Evolutionary conservation across 2,329 filamentous ascomycete species (phyloP), one percentile per base, ranked within the genome.

Genomic region (Amauroascus verrucosus): DNA sequence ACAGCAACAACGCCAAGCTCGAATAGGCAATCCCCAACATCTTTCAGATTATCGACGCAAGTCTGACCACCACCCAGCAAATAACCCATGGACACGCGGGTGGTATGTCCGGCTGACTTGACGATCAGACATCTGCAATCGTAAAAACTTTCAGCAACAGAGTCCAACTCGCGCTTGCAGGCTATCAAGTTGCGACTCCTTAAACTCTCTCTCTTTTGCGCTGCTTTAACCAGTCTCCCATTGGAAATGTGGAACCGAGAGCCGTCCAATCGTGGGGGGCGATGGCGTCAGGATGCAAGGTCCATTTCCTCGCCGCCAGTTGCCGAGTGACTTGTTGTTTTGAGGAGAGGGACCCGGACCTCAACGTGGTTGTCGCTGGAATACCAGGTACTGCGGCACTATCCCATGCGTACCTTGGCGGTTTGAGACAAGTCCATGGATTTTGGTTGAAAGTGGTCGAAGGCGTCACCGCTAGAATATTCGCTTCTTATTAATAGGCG

Each of bases 241-340:
- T 44, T 51, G 41, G 38, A 38, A 43, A 44, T 38, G 48, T 51
- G 48, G 48, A 51, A 51, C 48, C 37, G 38, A 51, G 48, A 41
- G 7, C 48, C 38, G 26, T 38, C 35, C 48, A 45, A 45, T 35
- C 28, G 40, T 30, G 40, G 14, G 32, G 40, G 41, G 50, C 20
- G 41, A 52, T 40, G 50, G 50, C 50, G 50, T 37, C 30, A 52
- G 49, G 35, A 44, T 33, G 48, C 48, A 50, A 38, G 47, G 40
- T 37, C 38, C 20, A n/a, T n/a, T 16, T 48, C 37, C 30, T 33
- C 8, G 43, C 50, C 50, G 50, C 41, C 50, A 38, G 13, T 46
- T 38, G 50, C 41, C 41, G 50, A 46, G 33, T 28, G 41, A 52
- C 41, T 46, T 45, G 16, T n/a, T 9, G 20, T n/a, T 28, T 16